Evolutionary conservation across 2,329 filamentous ascomycete genomes (phyloP).

Genomic region (Diaporthe nobilis): DNA sequence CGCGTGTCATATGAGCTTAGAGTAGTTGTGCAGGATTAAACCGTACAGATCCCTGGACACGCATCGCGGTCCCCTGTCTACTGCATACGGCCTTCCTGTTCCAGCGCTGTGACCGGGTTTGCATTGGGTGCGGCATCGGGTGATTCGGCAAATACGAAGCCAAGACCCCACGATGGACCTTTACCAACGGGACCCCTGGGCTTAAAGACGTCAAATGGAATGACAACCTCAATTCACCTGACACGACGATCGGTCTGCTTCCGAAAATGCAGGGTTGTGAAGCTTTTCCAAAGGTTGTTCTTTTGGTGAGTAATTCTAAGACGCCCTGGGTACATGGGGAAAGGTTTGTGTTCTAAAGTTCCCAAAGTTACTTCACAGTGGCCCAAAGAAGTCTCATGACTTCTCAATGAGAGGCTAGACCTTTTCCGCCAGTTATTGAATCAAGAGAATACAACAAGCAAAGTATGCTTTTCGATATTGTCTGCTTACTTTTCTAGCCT

Average conservation of each 20-base stretch:
- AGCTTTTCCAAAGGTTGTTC: neutral
- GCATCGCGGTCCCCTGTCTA: neutral
- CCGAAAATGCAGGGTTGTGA: neutral
- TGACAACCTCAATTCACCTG: neutral
- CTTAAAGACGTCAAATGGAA: slow-evolving; percentile 4
- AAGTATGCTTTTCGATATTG: neutral
- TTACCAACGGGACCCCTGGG: neutral
- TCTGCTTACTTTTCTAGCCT: neutral
- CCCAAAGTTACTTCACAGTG: neutral
- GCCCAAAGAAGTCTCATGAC: neutral
- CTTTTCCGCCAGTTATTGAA: neutral
- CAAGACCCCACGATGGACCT: slow-evolving; percentile 23
- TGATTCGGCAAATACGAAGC: slow-evolving; percentile 28
- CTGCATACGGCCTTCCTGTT: slow-evolving; percentile 13
- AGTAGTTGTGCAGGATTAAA: neutral
- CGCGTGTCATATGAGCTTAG: slow-evolving; percentile 18
- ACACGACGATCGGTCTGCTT: neutral
- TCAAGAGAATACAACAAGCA: neutral
- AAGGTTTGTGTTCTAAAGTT: too few relatives aligned
- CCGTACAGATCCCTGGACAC: slow-evolving; percentile 12
- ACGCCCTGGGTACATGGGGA: neutral
- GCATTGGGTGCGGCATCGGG: neutral
- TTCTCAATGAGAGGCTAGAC: neutral
- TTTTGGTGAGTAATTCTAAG: neutral
- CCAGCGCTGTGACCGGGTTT: neutral